phyloP scores from a whole-genome alignment of 129 eudicot genomes.

The Flaveria trinervia region DNA sequence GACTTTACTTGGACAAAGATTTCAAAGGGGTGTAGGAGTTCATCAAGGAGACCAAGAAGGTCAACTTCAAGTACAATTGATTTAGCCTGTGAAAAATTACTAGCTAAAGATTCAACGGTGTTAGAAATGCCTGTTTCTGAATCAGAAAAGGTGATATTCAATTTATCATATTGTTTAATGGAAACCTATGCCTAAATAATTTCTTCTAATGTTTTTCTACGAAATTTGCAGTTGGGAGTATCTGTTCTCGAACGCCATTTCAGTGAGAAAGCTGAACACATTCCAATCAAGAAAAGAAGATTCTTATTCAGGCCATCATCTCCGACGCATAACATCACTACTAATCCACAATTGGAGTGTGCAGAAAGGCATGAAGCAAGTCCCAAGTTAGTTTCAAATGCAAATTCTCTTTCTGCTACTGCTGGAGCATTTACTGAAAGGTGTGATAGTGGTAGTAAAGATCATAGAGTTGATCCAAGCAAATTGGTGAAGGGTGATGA shows the following conservation, averaged over 20 bases:
- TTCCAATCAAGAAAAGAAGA: conserved; percentile 20
- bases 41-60: conserved; percentile 41
- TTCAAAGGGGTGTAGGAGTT: conserved; percentile 42
- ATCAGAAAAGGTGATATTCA: conserved; percentile 38
- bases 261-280: conserved; percentile 13
- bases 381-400: conserved; percentile 10
- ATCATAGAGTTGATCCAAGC: conserved; percentile 25
- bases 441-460: conserved; percentile 24
- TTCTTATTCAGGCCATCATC: background rate
- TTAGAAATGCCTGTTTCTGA: conserved; percentile 37
- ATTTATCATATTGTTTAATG: background rate
- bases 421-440: conserved; percentile 22
- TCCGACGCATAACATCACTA: background rate
- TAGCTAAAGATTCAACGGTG: conserved; percentile 10
- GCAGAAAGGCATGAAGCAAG: conserved; percentile 1
- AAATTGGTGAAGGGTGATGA: conserved; percentile 36
- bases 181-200: background rate
- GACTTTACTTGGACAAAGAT: conserved; percentile 39
- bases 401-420: conserved; percentile 12
- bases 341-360: background rate
- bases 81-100: conserved; percentile 15
- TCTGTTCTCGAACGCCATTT: conserved; percentile 11
- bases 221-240: conserved; percentile 8
- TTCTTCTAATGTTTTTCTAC: conserved; percentile 4
- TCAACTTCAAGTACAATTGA: conserved; percentile 25